Evolutionary conservation across 768 basidiomycete species (phyloP), one percentile per base, ranked within the genome.

Genomic region (Kwoniella heveanensis): DNA sequence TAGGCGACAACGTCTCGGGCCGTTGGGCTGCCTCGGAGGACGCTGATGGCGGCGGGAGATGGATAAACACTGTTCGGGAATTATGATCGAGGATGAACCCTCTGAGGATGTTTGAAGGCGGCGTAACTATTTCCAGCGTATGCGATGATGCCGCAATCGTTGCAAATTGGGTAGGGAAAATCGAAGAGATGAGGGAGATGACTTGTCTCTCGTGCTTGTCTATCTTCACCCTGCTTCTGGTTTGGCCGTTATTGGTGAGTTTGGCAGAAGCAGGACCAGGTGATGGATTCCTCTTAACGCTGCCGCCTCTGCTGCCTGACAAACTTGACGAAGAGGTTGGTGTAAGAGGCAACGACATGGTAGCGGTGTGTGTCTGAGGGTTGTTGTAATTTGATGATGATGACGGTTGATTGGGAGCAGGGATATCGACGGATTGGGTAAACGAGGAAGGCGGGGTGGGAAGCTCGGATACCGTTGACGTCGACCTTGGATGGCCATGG

Each of bases 121-220:
- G 73, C 36, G 77, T 77, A 22, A 76, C 72, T 29, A 79, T 72
- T 49, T 79, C 78, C 2, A 79, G 48, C 0, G 67, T 49, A 26
- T 69, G 64, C 5, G 77, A 70, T 2, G 64, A 49, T 1, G 63
- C 44, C 1, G 73, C 57, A 9, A 75, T 68, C 13, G 29, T 29
- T 13, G 66, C 53, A 22, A 74, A 68, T 30, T 78, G 72, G 26
- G 66, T 66, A 0, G 78, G 77, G 68, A 79, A 79, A 0, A 79
- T 50, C 1, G 72, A 25, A 0, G 71, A 60, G 44, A 79, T 66
- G 54, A 79, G 62, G n/a, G 69, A 54, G 37, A 74, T 66, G 32
- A 53, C 32, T 62, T 65, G 37, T 62, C 62, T 39, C 55, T 64
- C 62, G 25, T 50, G 55, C 36, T 57, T 53, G 21, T 39, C 44